phyloP scores from a whole-genome alignment of 2,329 filamentous ascomycete genomes.

The Colletotrichum sp. region DNA sequence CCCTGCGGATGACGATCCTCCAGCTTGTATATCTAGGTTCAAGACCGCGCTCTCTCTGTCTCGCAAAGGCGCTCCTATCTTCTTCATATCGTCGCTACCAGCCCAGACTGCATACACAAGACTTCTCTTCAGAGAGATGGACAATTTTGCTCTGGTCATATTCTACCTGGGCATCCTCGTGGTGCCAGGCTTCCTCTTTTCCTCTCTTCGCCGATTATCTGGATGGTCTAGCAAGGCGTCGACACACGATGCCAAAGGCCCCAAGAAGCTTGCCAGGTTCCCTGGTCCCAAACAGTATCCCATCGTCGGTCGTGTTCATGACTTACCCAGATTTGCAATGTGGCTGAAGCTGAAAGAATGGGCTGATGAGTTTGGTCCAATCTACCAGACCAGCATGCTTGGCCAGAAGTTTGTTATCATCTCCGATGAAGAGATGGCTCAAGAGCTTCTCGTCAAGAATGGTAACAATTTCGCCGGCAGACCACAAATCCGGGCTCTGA shows the following conservation, averaged over 20 bases:
- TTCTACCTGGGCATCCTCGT: slow-evolving; percentile 47
- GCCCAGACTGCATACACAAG: neutral
- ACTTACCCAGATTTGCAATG: slow-evolving; percentile 49
- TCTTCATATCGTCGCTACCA: neutral
- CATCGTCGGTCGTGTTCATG: slow-evolving; percentile 53
- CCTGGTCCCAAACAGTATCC: slow-evolving; percentile 54
- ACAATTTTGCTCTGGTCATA: slow-evolving; percentile 42
- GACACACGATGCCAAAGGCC: neutral
- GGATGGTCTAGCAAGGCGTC: slow-evolving; percentile 29
- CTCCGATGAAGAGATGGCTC: slow-evolving; percentile 52
- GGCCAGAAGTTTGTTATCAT: slow-evolving; percentile 48
- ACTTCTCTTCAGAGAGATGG: slow-evolving; percentile 28
- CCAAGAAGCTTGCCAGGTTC: slow-evolving; percentile 36
- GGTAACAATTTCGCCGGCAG: slow-evolving; percentile 56
- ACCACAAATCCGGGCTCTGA: slow-evolving; percentile 54
- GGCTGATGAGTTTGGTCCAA: slow-evolving; percentile 46
- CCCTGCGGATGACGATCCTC: neutral
- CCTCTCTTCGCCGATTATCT: slow-evolving; percentile 41
- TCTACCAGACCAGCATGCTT: slow-evolving; percentile 46
- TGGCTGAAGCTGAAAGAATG: slow-evolving; percentile 59
- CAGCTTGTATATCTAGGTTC: neutral
- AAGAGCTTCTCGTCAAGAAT: slow-evolving; percentile 53
- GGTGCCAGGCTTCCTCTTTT: slow-evolving; percentile 47
- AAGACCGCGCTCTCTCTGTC: neutral
- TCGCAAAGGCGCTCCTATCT: neutral